Evolutionary conservation across 2,329 filamentous ascomycete genomes (phyloP), one percentile per base, ranked within the genome.

Genomic region (Aspergillus unguis): DNA sequence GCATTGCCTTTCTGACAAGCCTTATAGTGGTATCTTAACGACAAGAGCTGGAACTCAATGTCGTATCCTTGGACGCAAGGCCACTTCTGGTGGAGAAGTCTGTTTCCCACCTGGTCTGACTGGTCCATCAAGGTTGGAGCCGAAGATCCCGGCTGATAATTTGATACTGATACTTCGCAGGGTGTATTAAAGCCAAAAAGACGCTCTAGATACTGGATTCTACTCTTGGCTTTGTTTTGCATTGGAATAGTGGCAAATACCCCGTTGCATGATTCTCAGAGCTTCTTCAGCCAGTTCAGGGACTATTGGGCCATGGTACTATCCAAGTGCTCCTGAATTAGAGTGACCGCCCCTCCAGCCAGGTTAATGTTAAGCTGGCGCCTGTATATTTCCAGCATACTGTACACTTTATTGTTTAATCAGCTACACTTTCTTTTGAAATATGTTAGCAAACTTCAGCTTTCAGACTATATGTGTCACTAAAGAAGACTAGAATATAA

Each of bases 41-140:
- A 59, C 2, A 62, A 61, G n/a, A 53, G 49, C 6, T 65, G 63
- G 62, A 65, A 65, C 38, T 43, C 62, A 2, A 64, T 63, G 56
- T 48, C 58, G 0, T 66, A 65, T 46, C 64, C 64, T 0, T 66
- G 63, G 63, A 58, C 59, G 4, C 63, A 66, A 45, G 57, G 28
- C 4, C 58, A 64, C 37, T 65, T 55, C 35, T 66, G 64, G 64
- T 66, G 53, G 43, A 44, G 63, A 8, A 65, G 61, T 47, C 49
- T 65, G 4, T 65, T 64, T 42, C 64, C 62, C 6, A 58, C 44
- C 4, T 65, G 62, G 62, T 62, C 62, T 4, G 57, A 66, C 46
- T 65, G 64, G 63, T 55, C 29, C 5, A 37, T 54, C 43, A 37
- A 56, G 27, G 50, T 50, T 23, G 25, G 43, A 10, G 9, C 8